phyloP scores from a whole-genome alignment of 2,329 filamentous ascomycete genomes.

The Sclerotinia nivalis region DNA sequence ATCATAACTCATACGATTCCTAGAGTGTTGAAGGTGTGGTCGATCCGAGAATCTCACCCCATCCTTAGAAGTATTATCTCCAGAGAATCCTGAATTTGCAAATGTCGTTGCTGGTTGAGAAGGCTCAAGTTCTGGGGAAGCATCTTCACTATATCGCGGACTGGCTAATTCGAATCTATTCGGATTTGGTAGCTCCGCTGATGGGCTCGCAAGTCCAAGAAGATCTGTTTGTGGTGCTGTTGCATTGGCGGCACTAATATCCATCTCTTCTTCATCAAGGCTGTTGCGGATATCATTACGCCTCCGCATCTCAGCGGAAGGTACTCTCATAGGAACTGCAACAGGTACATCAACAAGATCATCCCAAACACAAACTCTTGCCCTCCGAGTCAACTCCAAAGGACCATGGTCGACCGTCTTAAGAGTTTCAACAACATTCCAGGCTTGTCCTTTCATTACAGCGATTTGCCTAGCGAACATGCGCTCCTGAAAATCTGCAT shows the following conservation, averaged over 20 bases:
- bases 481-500: conserved; percentile 94
- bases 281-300: conserved; percentile 53
- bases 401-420: conserved; percentile 92
- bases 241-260: conserved; percentile 74
- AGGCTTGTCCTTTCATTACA: conserved; percentile 98
- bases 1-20: conserved; percentile 41
- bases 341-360: conserved; percentile 95
- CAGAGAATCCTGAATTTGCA: conserved; percentile 26
- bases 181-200: conserved; percentile 55
- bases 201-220: conserved; percentile 52
- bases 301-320: conserved; percentile 80
- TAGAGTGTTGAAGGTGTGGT: conserved; percentile 33
- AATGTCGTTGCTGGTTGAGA: conserved; percentile 30
- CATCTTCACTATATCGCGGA: conserved; percentile 41
- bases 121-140: conserved; percentile 26
- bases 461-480: conserved; percentile 99
- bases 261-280: conserved; percentile 83
- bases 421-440: conserved; percentile 97
- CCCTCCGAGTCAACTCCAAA: conserved; percentile 84
- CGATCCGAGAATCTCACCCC: conserved; percentile 38
- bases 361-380: conserved; percentile 96
- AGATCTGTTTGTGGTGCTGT: conserved; percentile 64
- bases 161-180: conserved; percentile 70
- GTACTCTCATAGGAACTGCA: conserved; percentile 82
- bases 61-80: conserved; percentile 29